Conservation (phyloP, 352 stramenopile species). For the Phytophthora hibernalis region DNA sequence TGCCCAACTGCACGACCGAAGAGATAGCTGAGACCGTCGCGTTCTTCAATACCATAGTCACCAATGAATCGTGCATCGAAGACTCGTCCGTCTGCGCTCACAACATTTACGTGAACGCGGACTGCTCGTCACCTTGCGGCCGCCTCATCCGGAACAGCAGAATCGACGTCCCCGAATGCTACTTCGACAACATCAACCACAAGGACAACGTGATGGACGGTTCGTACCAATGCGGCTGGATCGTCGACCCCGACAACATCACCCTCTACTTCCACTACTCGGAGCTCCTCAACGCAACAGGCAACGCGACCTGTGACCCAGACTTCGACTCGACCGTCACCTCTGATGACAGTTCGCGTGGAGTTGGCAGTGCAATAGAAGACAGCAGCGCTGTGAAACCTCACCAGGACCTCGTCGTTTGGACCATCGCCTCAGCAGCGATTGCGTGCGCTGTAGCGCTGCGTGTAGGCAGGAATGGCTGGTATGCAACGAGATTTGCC, state of each 20-base stretch:
- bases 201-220: not conserved
- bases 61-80: constrained; percentile 18
- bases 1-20: constrained; percentile 23
- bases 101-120: constrained; percentile 18
- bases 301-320: constrained; percentile 3
- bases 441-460: not conserved
- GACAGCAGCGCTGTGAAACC: constrained; percentile 5
- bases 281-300: constrained; percentile 13
- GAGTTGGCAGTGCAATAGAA: not conserved
- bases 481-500: constrained; percentile 14
- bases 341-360: constrained; percentile 4
- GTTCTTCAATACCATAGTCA: constrained; percentile 19
- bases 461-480: no score
- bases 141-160: constrained; percentile 10
- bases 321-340: constrained; percentile 21
- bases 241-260: constrained; percentile 23
- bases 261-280: constrained; percentile 17
- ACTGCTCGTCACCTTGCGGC: constrained; percentile 11
- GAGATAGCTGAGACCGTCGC: constrained; percentile 15
- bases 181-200: constrained; percentile 17
- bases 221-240: constrained; percentile 21
- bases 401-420: not conserved
- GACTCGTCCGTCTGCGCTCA: constrained; percentile 22
- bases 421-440: not conserved
- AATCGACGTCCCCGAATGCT: constrained; percentile 16